Percentiles rank a stretch among this genome's conserved stretches.
Evolutionary conservation across 1,284 basidiomycete genomes (phyloP).

Genomic region (Austroboletus novae-zelandiae): DNA sequence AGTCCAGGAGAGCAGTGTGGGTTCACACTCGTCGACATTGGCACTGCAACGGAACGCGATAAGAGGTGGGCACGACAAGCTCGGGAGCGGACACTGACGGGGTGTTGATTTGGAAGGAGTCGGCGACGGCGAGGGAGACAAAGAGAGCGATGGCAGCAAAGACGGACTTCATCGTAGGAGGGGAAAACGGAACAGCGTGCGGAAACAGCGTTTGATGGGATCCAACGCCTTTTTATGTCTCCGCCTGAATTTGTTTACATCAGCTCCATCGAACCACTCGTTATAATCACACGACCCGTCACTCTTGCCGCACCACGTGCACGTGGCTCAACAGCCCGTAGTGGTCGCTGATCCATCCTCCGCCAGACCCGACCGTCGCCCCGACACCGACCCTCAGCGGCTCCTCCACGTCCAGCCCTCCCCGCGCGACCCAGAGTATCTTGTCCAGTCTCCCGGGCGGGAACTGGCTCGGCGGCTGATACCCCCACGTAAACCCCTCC

Average conservation of each 20-base stretch:
- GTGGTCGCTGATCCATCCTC: conserved; percentile 64
- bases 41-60: conserved; percentile 10
- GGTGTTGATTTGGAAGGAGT: conserved; percentile 49
- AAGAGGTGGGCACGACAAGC: neutral
- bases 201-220: conserved; percentile 10
- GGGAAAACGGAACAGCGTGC: no score
- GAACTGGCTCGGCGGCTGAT: conserved; percentile 45
- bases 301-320: conserved; percentile 31
- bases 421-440: conserved; percentile 51
- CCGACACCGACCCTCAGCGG: conserved; percentile 56
- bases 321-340: conserved; percentile 54
- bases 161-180: conserved; percentile 43
- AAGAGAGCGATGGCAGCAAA: conserved; percentile 40
- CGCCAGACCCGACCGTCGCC: conserved; percentile 36
- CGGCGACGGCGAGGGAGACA: conserved; percentile 39
- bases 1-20: conserved; percentile 45
- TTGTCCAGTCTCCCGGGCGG: conserved; percentile 60
- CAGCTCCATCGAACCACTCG: conserved; percentile 1
- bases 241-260: conserved; percentile 27
- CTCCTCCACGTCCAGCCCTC: conserved; percentile 47
- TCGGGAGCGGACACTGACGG: conserved; percentile 45
- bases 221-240: conserved; percentile 27
- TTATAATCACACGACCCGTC: conserved; percentile 18
- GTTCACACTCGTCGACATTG: conserved; percentile 50
- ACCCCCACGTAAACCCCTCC: conserved; percentile 63